A percentile compares a stretch with the other conserved stretches of the same genome.
These are phyloP conservation scores for Coleophoma eucalyptorum DNA, from an alignment of 2,329 filamentous ascomycete genomes.

Conservation along the genomic window DNA sequence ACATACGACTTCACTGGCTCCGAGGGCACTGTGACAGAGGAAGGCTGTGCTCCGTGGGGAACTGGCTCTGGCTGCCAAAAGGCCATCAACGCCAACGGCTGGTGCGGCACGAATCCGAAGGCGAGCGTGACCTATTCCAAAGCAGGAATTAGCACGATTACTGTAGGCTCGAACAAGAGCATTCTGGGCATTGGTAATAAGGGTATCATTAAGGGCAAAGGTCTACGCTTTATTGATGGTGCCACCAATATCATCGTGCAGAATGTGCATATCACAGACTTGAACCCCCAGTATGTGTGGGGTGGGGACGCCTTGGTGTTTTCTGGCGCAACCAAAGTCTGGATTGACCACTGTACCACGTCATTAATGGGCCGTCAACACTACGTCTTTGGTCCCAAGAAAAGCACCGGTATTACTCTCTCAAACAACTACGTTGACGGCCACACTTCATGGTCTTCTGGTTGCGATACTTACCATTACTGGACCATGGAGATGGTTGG, in stretches of 20 bases:
- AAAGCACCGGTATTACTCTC: conserved; percentile 35
- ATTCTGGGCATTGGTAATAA: conserved; percentile 20
- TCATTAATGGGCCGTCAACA: conserved; percentile 41
- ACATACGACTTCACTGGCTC: no score
- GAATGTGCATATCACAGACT: conserved; percentile 24
- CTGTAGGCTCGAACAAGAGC: conserved; percentile 21
- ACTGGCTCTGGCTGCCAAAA: no score
- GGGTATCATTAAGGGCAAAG: conserved; percentile 24
- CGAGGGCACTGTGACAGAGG: no score
- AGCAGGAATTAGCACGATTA: conserved; percentile 19
- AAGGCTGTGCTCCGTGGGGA: no score
- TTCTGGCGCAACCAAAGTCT: conserved; percentile 27
- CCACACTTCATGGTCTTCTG: conserved; percentile 34
- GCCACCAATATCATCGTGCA: conserved; percentile 22
- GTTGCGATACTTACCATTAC: conserved; percentile 42
- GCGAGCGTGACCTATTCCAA: conserved; percentile 20
- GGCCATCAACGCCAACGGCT: no score
- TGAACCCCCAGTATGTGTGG: conserved; percentile 34
- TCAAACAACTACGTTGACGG: conserved; percentile 44
- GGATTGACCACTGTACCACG: conserved; percentile 29
- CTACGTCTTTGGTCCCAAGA: conserved; percentile 30
- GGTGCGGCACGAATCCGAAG: no score
- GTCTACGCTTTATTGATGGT: conserved; percentile 21
- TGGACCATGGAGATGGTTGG: conserved; percentile 40
- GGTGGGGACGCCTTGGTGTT: conserved; percentile 32